Conservation (phyloP, 805 yeast species). For the Wickerhamomyces hampshirensis region DNA sequence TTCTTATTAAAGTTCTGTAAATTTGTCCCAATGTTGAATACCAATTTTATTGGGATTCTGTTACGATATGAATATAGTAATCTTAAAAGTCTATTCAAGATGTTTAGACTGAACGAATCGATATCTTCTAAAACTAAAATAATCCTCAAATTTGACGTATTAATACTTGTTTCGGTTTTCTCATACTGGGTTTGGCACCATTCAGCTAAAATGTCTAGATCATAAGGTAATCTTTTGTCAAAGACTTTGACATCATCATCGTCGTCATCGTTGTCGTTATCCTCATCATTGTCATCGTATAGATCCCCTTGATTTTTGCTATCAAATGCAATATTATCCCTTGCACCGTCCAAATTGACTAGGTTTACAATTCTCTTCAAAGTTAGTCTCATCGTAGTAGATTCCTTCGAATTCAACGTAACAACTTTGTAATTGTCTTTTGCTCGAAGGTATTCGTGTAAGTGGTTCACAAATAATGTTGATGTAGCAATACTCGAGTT, state of each 20-base stretch:
- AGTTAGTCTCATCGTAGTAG: constrained; percentile 21
- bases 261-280: constrained; percentile 8
- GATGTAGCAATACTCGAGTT: constrained; percentile 21
- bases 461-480: constrained; percentile 11
- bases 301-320: background rate
- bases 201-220: constrained; percentile 22
- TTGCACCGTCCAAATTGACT: constrained; percentile 4
- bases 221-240: constrained; percentile 21
- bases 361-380: constrained; percentile 19
- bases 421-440: constrained; percentile 12
- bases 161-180: constrained; percentile 1
- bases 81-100: constrained; percentile 18
- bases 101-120: constrained; percentile 19
- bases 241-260: constrained; percentile 10
- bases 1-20: constrained; percentile 16
- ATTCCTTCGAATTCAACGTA: constrained; percentile 21
- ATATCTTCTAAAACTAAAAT: constrained; percentile 22
- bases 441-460: constrained; percentile 8
- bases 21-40: constrained; percentile 22
- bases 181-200: constrained; percentile 17
- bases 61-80: constrained; percentile 12
- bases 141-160: constrained; percentile 12
- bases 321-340: background rate
- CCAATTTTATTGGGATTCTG: constrained; percentile 20
- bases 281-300: constrained; percentile 4